Evolutionary conservation across 495 filamentous ascomycete species (phyloP).

Genomic region (Hypomontagnella monticulosa): DNA sequence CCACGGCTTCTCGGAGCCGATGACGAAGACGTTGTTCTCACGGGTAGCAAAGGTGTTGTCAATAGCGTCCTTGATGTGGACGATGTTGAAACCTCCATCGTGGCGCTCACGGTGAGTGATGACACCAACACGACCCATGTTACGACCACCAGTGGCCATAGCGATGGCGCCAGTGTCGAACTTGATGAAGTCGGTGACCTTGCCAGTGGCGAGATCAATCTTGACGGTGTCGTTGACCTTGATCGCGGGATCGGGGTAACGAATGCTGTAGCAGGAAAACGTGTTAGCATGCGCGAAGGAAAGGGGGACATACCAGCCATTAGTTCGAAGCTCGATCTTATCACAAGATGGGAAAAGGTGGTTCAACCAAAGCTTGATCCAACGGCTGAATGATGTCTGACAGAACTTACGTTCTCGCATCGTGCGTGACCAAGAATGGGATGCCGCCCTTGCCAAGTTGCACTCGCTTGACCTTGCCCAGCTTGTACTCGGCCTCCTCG

Average conservation of each 20-base stretch:
- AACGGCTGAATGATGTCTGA: conserved; percentile 98
- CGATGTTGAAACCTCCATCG: conserved; percentile 99
- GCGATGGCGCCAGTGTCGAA: conserved; percentile 97
- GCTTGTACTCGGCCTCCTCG: conserved; percentile 99
- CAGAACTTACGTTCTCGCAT: conserved; percentile 99
- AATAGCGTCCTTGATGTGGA: conserved; percentile 99
- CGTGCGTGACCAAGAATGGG: conserved; percentile 99
- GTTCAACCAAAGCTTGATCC: conserved; percentile 95
- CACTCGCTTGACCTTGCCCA: conserved; percentile 99
- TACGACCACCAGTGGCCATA: conserved; percentile 98
- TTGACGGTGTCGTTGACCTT: conserved; percentile 99
- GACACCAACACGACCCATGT: conserved; percentile 99
- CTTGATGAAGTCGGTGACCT: conserved; percentile 93
- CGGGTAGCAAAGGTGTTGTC: conserved; percentile 99
- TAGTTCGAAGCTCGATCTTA: conserved; percentile 47
- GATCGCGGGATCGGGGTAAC: conserved; percentile 96
- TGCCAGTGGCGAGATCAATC: conserved; percentile 95
- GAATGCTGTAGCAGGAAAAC: conserved; percentile 73
- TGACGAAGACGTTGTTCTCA: conserved; percentile 98
- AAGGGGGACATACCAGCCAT: conserved; percentile 59
- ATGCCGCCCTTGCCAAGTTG: conserved; percentile 99
- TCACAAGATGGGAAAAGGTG: conserved; percentile 44
- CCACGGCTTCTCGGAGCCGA: conserved; percentile 98
- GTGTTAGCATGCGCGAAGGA: conserved; percentile 54
- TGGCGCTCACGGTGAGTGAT: conserved; percentile 99